Evolutionary conservation across 2,329 filamentous ascomycete species (phyloP).

Genomic region (Ophiostoma quercus): DNA sequence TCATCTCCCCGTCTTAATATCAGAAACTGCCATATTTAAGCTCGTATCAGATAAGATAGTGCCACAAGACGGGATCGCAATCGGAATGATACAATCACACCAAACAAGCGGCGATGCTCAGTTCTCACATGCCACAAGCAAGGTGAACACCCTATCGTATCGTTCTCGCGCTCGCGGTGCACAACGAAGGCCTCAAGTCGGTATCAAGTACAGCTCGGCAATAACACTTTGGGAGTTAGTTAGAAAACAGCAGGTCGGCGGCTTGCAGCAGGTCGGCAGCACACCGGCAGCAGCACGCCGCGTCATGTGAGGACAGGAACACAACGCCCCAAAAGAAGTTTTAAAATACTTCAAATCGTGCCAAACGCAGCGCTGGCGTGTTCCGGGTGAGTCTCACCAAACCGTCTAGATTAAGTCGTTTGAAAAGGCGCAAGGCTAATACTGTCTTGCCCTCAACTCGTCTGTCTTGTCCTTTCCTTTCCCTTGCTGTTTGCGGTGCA

Average conservation of each 20-base stretch:
- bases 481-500: neutral
- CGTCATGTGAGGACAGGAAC: neutral
- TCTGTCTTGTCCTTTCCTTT: neutral
- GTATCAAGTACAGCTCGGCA: neutral
- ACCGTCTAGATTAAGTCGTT: neutral
- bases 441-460: neutral
- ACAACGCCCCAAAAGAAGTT: neutral
- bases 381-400: neutral
- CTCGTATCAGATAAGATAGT: neutral
- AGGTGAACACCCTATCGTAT: slow-evolving; percentile 3
- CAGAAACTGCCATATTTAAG: neutral
- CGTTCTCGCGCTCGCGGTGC: neutral
- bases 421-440: neutral
- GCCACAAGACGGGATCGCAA: neutral
- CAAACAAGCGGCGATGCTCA: neutral
- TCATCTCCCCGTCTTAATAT: neutral
- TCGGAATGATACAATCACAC: neutral
- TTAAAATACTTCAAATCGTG: neutral
- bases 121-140: neutral
- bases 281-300: neutral
- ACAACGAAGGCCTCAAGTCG: neutral
- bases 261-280: neutral
- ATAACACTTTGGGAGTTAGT: no score
- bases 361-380: neutral
- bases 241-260: no score